Evolutionary conservation across 2,329 filamentous ascomycete species (phyloP).

Genomic region (Diaporthe sp.): DNA sequence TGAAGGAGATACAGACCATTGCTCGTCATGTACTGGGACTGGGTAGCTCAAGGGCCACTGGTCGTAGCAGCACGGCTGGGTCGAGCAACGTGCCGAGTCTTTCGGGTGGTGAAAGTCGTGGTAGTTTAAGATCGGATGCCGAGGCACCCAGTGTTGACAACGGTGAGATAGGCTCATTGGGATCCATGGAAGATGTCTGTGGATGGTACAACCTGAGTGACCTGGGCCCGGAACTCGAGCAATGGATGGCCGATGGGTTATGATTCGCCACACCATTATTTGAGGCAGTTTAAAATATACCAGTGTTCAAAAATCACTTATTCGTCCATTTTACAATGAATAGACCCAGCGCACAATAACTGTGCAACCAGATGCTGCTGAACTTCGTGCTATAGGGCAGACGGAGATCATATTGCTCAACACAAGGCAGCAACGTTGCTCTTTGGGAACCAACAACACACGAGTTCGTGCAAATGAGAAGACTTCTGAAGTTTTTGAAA

Average conservation of each 20-base stretch:
- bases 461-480: no score
- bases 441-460: no score
- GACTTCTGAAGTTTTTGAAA: fast-evolving
- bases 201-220: slow-evolving; percentile 21
- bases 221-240: background rate
- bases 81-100: background rate
- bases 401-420: no score
- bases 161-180: background rate
- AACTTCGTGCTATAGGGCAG: fast-evolving
- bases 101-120: background rate
- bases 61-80: no score
- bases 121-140: background rate
- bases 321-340: no score
- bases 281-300: background rate
- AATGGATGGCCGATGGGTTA: background rate
- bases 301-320: no score
- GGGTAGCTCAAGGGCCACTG: no score
- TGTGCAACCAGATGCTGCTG: no score
- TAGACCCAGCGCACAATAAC: no score
- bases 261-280: background rate
- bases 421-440: no score
- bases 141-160: background rate
- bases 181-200: slow-evolving; percentile 9
- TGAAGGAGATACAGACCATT: slow-evolving; percentile 3
- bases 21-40: slow-evolving; percentile 10